A percentile compares a stretch with the other conserved stretches of the same genome.
phyloP scores from a whole-genome alignment of 208 protist genomes.

The Tetramitus jugosus region DNA sequence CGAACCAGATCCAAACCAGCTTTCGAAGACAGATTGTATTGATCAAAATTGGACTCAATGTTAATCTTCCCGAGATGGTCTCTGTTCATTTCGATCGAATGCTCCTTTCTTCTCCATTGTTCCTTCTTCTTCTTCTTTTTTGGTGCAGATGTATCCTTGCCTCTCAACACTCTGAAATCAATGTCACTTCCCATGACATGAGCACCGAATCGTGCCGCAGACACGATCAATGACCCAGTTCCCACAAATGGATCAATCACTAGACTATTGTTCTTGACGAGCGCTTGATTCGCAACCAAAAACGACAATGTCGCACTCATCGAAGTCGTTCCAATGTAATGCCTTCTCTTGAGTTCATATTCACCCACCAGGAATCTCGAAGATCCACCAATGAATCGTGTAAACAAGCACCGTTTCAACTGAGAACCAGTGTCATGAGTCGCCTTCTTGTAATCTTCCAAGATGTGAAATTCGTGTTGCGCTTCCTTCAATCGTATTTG shows the following conservation, averaged over 20 bases:
- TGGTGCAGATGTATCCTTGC: neutral
- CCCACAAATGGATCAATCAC: slow-evolving; percentile 33
- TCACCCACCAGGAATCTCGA: neutral
- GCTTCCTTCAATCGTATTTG: neutral
- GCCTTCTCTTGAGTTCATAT: slow-evolving; percentile 15
- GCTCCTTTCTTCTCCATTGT: neutral
- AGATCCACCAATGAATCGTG: neutral
- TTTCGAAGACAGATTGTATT: neutral
- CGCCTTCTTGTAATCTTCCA: neutral
- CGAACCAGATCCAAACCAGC: neutral
- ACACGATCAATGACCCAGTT: slow-evolving; percentile 23
- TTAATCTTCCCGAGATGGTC: neutral
- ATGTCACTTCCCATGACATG: slow-evolving; percentile 30
- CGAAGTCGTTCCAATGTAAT: slow-evolving; percentile 30
- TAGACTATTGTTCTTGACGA: neutral
- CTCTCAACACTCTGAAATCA: slow-evolving; percentile 16
- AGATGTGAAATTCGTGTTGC: neutral
- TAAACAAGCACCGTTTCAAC: neutral
- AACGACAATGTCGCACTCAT: slow-evolving; percentile 29
- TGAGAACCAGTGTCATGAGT: neutral
- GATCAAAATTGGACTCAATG: neutral
- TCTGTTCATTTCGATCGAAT: neutral
- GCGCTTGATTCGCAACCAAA: slow-evolving; percentile 10
- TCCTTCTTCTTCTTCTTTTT: neutral
- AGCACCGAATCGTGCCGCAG: slow-evolving; percentile 1